Evolutionary conservation across 345 rosid genomes (phyloP).

Genomic region (Gossypium australe): DNA sequence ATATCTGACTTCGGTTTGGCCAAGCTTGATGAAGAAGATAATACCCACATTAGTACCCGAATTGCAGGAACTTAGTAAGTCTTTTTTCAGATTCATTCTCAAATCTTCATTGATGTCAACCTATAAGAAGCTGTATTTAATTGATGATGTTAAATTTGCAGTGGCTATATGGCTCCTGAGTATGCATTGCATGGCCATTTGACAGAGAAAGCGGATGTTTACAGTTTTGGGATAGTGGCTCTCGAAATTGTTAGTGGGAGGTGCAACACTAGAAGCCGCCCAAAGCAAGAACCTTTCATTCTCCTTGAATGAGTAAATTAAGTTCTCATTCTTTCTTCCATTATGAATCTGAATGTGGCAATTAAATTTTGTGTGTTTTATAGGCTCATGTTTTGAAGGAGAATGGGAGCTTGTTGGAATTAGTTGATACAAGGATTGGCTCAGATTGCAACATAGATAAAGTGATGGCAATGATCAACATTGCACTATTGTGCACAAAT

Average conservation of each 20-base stretch:
- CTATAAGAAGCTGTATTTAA: no score
- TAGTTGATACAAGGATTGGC: not conserved
- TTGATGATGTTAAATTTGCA: not conserved
- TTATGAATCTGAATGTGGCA: not conserved
- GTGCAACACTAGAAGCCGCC: conserved; percentile 29
- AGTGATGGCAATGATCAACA: not conserved
- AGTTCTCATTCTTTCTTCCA: not conserved
- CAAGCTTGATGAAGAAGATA: conserved; percentile 40
- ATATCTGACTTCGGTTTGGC: conserved; percentile 56
- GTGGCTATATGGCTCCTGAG: conserved; percentile 60
- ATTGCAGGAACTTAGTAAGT: conserved; percentile 52
- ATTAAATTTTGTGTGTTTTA: not conserved
- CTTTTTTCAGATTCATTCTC: not conserved
- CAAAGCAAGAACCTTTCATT: conserved; percentile 26
- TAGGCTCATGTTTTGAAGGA: not conserved
- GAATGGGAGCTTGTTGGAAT: not conserved
- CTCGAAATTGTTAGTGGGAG: conserved; percentile 52
- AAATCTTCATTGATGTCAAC: not conserved
- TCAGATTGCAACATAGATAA: not conserved
- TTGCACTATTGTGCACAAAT: not conserved
- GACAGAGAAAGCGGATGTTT: conserved; percentile 54
- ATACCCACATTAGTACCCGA: conserved; percentile 42
- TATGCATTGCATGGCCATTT: conserved; percentile 56
- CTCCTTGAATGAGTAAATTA: conserved; percentile 49
- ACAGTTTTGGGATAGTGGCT: conserved; percentile 48